Percentiles rank a stretch among this genome's conserved stretches.
phyloP scores from a whole-genome alignment of 495 filamentous ascomycete species.

The Collariella sp. region DNA sequence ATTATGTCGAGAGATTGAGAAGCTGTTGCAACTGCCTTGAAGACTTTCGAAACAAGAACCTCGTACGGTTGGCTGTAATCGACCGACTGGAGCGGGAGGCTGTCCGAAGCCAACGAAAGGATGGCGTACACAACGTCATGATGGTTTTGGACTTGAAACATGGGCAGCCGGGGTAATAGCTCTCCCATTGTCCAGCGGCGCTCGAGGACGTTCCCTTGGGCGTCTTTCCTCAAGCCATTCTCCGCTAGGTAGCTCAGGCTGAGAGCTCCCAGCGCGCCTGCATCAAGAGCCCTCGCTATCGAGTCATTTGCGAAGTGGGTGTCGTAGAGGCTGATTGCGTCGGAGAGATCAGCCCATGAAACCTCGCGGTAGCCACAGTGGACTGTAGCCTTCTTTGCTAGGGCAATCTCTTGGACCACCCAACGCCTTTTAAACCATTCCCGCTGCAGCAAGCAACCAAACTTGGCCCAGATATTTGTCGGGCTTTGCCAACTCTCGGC shows the following conservation, averaged over 20 bases:
- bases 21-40: neutral
- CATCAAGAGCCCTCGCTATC: neutral
- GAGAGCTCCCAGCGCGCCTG: neutral
- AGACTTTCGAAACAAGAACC: neutral
- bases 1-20: neutral
- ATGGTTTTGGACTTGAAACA: neutral
- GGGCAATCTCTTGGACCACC: neutral
- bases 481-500: too few species aligned
- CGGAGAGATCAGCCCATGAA: neutral
- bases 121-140: neutral
- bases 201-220: neutral
- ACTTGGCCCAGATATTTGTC: neutral
- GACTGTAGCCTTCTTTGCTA: neutral
- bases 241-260: neutral
- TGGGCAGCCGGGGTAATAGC: neutral
- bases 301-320: neutral
- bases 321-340: neutral
- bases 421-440: neutral
- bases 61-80: neutral
- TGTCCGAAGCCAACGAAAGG: neutral
- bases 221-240: neutral
- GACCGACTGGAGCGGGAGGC: neutral
- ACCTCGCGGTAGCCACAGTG: neutral
- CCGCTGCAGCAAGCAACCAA: neutral
- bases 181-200: neutral